These are phyloP conservation scores for Gypsophila paniculata DNA, from an alignment of 179 eudicot species.

Conservation along the genomic window DNA sequence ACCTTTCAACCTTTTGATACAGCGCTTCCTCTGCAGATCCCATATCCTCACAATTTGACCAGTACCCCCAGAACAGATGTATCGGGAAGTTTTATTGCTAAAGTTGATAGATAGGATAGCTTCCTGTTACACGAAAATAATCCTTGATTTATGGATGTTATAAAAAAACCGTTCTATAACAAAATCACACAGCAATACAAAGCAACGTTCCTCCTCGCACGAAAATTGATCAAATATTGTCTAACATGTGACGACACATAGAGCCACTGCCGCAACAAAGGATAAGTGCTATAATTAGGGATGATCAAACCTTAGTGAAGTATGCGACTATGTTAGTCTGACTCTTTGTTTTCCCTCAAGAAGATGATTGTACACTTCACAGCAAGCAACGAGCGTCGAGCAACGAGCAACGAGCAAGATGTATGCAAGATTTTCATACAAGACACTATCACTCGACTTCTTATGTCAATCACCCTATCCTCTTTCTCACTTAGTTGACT, in stretches of 20 bases:
- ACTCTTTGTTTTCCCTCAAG: too few species aligned
- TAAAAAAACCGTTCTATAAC: neutral
- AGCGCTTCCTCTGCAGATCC: constrained; percentile 91
- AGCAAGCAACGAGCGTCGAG: too few species aligned
- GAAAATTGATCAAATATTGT: neutral
- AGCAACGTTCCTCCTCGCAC: neutral
- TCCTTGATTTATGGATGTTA: neutral
- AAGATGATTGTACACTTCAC: too few species aligned
- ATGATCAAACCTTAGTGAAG: too few species aligned
- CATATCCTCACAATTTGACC: constrained; percentile 85
- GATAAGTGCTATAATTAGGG: neutral
- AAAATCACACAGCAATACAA: neutral
- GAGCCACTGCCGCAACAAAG: neutral
- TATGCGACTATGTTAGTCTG: too few species aligned
- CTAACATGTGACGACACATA: neutral
- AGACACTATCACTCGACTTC: too few species aligned
- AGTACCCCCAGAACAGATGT: constrained; percentile 83
- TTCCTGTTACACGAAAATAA: constrained; percentile 41
- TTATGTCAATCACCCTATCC: too few species aligned
- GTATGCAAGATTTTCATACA: too few species aligned
- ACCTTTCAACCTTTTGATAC: constrained; percentile 91
- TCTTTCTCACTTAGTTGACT: too few species aligned
- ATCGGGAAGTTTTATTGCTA: constrained; percentile 85
- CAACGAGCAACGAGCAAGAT: too few species aligned
- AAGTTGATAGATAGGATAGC: constrained; percentile 62